These are phyloP conservation scores for Hirschioporus abietinus DNA, from an alignment of 768 basidiomycete species.

Conservation along the genomic window DNA sequence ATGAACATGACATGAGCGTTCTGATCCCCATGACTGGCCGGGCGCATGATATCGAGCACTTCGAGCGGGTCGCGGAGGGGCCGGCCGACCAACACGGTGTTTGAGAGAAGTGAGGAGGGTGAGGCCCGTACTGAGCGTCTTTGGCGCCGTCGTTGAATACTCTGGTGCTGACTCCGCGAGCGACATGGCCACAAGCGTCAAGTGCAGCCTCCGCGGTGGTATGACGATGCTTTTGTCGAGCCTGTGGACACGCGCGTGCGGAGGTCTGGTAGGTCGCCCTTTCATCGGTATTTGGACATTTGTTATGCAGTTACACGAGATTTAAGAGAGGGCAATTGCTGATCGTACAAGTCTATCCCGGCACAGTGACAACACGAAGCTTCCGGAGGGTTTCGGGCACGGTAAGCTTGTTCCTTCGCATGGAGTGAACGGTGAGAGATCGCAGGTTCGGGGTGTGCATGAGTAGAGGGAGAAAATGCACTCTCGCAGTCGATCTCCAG, in stretches of 20 bases:
- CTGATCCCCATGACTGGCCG: slow-evolving; percentile 28
- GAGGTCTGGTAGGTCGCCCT: slow-evolving; percentile 21
- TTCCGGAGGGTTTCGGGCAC: too few species aligned
- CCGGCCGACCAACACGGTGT: slow-evolving; percentile 22
- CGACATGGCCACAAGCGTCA: slow-evolving; percentile 72
- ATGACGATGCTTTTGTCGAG: slow-evolving; percentile 59
- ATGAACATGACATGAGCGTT: slow-evolving; percentile 53
- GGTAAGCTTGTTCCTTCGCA: too few species aligned
- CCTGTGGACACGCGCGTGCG: slow-evolving; percentile 25
- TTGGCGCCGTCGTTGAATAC: slow-evolving; percentile 5
- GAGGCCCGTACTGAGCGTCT: slow-evolving; percentile 21
- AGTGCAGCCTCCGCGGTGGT: slow-evolving; percentile 52
- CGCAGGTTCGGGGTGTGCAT: too few species aligned
- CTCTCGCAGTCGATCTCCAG: too few species aligned
- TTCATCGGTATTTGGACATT: too few species aligned
- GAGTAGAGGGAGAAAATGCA: too few species aligned
- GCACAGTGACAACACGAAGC: too few species aligned
- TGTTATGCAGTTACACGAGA: too few species aligned
- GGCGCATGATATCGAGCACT: slow-evolving; percentile 44
- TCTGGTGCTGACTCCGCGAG: slow-evolving; percentile 26
- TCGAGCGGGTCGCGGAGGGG: slow-evolving; percentile 38
- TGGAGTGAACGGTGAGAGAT: too few species aligned
- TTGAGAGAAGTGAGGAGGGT: slow-evolving; percentile 20
- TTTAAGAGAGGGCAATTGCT: too few species aligned
- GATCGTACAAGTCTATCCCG: not conserved